Conservation (phyloP, 1,139 yeast species). For the Tardiomyces digboiensis region DNA sequence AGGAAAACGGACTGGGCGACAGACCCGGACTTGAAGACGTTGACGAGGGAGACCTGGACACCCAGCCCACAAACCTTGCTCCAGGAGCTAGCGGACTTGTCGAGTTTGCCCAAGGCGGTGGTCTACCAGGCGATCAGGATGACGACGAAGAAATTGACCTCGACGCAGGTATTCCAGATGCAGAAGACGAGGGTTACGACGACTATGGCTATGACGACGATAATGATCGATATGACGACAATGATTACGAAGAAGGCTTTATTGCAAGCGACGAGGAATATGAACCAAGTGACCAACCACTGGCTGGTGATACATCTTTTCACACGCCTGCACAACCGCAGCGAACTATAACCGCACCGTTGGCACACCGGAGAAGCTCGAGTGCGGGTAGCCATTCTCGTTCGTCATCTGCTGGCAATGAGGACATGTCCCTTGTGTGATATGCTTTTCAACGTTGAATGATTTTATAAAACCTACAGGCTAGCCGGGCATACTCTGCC, state of each 20-base stretch:
- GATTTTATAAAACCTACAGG: too few species aligned
- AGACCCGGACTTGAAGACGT: neutral
- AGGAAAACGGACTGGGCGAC: neutral
- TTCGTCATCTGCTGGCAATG: too few species aligned
- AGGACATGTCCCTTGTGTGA: too few species aligned
- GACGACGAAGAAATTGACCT: slow-evolving; percentile 8
- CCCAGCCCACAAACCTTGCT: neutral
- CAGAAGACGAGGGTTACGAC: slow-evolving; percentile 15
- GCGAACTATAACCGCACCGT: too few species aligned
- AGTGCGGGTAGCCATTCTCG: too few species aligned
- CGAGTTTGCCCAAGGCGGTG: neutral
- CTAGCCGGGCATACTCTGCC: too few species aligned
- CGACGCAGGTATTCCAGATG: slow-evolving; percentile 16
- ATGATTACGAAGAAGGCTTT: slow-evolving; percentile 9
- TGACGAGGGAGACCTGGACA: neutral
- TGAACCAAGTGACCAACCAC: slow-evolving; percentile 7
- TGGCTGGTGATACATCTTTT: too few species aligned
- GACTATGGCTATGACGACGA: slow-evolving; percentile 6
- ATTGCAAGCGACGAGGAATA: slow-evolving; percentile 9
- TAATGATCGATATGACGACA: slow-evolving; percentile 6
- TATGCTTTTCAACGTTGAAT: too few species aligned
- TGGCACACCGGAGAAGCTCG: too few species aligned
- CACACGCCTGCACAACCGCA: too few species aligned
- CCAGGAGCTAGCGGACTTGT: neutral
- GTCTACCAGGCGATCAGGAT: neutral